Conservation (phyloP, 331 rosid species). For the Ulmus americana region DNA sequence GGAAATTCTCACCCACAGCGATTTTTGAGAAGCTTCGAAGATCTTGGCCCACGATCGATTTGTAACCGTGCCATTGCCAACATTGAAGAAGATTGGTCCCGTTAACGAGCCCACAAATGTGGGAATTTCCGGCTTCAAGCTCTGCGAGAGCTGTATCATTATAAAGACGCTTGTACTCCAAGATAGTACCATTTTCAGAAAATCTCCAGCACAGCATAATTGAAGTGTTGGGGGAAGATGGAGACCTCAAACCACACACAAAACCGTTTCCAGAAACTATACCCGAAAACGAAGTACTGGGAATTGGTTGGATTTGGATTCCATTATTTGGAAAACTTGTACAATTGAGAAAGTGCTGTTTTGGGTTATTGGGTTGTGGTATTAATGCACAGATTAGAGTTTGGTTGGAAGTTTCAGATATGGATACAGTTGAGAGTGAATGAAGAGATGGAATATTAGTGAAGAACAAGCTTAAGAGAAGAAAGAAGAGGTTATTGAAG, state of each 20-base stretch:
- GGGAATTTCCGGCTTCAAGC: slow-evolving; percentile 53
- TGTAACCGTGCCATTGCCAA: slow-evolving; percentile 58
- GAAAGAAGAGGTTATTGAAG: slow-evolving; percentile 6
- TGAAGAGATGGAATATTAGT: slow-evolving; percentile 22
- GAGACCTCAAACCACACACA: slow-evolving; percentile 44
- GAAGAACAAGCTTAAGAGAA: slow-evolving; percentile 15
- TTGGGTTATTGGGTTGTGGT: slow-evolving; percentile 10
- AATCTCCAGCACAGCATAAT: slow-evolving; percentile 72
- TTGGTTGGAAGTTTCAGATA: slow-evolving; percentile 48
- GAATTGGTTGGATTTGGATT: slow-evolving; percentile 20
- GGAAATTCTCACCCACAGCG: slow-evolving; percentile 62
- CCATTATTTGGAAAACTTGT: slow-evolving; percentile 41
- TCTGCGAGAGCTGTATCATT: slow-evolving; percentile 30
- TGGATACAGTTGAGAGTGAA: slow-evolving; percentile 57
- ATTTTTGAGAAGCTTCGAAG: slow-evolving; percentile 31
- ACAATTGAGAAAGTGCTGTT: slow-evolving; percentile 43
- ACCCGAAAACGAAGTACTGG: slow-evolving; percentile 36
- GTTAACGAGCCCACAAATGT: slow-evolving; percentile 50
- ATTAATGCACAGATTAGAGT: slow-evolving; percentile 54
- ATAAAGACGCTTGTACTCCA: slow-evolving; percentile 36
- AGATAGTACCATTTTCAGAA: slow-evolving; percentile 35
- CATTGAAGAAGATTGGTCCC: slow-evolving; percentile 35
- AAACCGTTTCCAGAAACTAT: slow-evolving; percentile 68
- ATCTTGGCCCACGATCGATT: neutral
- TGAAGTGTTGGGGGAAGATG: slow-evolving; percentile 18